Evolutionary conservation across 768 basidiomycete genomes (phyloP).

Genomic region (Rhodosporidiobolus sp.): DNA sequence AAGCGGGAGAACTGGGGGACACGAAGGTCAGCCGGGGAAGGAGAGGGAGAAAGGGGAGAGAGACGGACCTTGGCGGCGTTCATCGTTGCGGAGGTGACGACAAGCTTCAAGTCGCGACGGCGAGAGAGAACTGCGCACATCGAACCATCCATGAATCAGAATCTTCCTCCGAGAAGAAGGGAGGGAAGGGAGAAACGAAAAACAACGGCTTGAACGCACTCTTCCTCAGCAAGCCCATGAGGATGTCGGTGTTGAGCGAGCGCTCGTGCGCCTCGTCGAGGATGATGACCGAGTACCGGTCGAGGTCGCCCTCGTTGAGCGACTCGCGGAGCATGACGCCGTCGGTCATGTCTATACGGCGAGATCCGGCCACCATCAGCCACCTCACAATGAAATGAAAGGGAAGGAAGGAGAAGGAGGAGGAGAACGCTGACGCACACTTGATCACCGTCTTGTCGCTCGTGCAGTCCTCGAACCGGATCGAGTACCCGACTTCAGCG

Average conservation of each 20-base stretch:
- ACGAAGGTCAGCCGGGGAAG: background rate
- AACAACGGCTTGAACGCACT: slow-evolving; percentile 56
- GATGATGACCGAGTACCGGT: slow-evolving; percentile 93
- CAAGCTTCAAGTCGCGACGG: slow-evolving; percentile 85
- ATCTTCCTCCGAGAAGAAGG: slow-evolving; percentile 8
- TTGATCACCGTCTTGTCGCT: slow-evolving; percentile 92
- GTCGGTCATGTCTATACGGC: slow-evolving; percentile 84
- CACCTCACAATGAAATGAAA: background rate
- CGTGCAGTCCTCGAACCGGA: slow-evolving; percentile 98
- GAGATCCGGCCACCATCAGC: background rate
- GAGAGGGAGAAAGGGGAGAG: background rate
- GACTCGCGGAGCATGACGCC: slow-evolving; percentile 98
- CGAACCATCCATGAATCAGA: background rate
- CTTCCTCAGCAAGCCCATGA: slow-evolving; percentile 93
- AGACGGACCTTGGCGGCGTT: slow-evolving; percentile 86
- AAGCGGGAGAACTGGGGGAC: slow-evolving; percentile 76
- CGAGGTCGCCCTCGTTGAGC: slow-evolving; percentile 95
- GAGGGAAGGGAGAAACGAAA: too few relatives aligned
- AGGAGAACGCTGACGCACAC: slow-evolving; percentile 58
- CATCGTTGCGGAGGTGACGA: slow-evolving; percentile 99
- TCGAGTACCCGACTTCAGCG: slow-evolving; percentile 87
- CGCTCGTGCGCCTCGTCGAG: slow-evolving; percentile 99
- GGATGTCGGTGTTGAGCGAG: slow-evolving; percentile 91
- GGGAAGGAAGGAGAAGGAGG: slow-evolving; percentile 8
- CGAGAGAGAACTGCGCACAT: slow-evolving; percentile 67